A percentile compares a stretch with the other conserved stretches of the same genome.
These are phyloP conservation scores for Neckera pumila DNA, from an alignment of 225 moss, liverwort and hornwort species.

Conservation along the genomic window DNA sequence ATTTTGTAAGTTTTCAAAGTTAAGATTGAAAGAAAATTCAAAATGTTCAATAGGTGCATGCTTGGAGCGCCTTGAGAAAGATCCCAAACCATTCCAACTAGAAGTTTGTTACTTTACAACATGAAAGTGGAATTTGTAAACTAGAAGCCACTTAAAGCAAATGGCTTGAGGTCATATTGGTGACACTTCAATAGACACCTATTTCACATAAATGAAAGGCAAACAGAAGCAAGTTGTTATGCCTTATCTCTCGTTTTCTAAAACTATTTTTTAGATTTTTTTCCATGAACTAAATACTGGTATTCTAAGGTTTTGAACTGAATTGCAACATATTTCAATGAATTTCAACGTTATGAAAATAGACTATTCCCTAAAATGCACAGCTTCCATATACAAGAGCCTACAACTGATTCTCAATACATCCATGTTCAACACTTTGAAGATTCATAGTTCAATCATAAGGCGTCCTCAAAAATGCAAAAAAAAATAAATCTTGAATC, in stretches of 20 bases:
- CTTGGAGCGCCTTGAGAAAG: rapidly evolving
- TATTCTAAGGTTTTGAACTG: background rate
- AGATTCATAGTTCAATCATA: no score
- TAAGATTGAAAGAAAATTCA: background rate
- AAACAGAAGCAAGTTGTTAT: rapidly evolving
- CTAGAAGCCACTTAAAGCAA: background rate
- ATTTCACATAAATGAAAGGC: no score
- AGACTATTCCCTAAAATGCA: no score
- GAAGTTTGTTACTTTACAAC: background rate
- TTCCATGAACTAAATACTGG: background rate
- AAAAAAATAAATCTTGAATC: no score
- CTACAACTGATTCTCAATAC: no score
- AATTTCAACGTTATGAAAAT: no score
- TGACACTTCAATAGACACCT: no score
- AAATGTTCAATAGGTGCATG: background rate
- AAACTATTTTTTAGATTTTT: background rate
- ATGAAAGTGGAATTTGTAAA: background rate
- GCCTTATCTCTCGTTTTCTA: background rate
- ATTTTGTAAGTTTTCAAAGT: background rate
- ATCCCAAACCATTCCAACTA: background rate
- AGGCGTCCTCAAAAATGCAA: no score
- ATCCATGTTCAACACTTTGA: no score
- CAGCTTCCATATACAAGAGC: no score
- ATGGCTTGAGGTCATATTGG: no score
- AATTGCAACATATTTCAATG: background rate